Base-by-base conservation (phyloP, 192 early-diverging fungal species). In the Coemansia sp. region DNA sequence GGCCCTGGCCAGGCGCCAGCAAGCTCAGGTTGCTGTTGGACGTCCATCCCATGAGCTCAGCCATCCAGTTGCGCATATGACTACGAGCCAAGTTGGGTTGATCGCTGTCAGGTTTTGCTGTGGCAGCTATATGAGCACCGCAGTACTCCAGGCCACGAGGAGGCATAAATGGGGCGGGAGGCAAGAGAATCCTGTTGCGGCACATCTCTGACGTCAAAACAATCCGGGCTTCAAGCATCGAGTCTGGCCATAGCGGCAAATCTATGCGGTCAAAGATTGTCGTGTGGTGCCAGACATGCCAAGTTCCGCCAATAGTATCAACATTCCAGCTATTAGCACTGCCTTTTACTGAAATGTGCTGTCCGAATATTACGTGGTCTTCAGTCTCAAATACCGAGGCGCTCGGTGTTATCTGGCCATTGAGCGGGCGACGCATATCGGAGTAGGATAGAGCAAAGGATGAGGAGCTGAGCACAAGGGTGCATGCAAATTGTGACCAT, bases 51-150 rank as follows among this genome's bases (percentile, higher is more conserved):
- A 76, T 58, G 49, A 82, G 68, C 38, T 11, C 41, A 1, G 74
- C 35, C 71, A 82, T n/a, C 80, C 80, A 82, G 22, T 6, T 43
- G 35, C 71, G 80, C 80, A 82, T 82, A 50, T 64, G 53, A 11
- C 9, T 43, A 2, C 73, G 78, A 38, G 43, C 24, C 16, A 44
- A 44, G 43, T 30, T 43, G 43, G 16, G n/a, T 1, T 24, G 27
- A 32, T 52, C 37, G 24, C 12, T 16, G 35, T 38, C 49, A 16
- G 63, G 49, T 4, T 37, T 61, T 2, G 74, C 67, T 11, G 80
- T 71, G 0, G 80, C 80, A 3, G 62, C 59, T 24, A 74, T 38
- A 39, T 82, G 80, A 7, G 50, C 43, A 6, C 80, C 80, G 38
- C 80, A 82, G 53, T 74, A 59, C 63, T 82, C 80, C 3, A 77